These are phyloP conservation scores for Limonomyces culmigenus DNA, from an alignment of 1,284 basidiomycete species.

Conservation along the genomic window DNA sequence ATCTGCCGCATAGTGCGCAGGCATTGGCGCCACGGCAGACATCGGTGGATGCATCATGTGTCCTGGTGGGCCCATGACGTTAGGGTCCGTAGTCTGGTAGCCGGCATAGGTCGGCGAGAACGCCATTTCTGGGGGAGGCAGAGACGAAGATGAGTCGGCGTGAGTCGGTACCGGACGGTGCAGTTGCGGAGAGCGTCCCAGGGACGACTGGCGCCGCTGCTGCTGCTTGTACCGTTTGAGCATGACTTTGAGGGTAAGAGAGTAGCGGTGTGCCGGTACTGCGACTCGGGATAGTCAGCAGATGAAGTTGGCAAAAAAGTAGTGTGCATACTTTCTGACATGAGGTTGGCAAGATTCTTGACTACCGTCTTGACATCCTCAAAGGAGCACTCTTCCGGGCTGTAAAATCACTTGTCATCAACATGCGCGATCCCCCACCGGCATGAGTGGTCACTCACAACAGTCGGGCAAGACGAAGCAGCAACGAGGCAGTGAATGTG, in stretches of 20 bases:
- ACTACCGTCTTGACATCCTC: constrained; percentile 62
- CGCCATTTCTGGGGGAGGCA: not conserved
- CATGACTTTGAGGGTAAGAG: constrained; percentile 75
- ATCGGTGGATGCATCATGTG: constrained; percentile 14
- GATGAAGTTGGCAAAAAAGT: constrained; percentile 5
- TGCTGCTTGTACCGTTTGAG: constrained; percentile 63
- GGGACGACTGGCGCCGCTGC: constrained; percentile 40
- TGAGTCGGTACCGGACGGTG: not conserved
- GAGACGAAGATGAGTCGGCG: not conserved
- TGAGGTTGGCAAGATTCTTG: constrained; percentile 56
- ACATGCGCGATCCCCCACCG: not conserved
- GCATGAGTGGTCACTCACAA: constrained; percentile 37
- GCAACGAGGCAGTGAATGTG: constrained; percentile 80
- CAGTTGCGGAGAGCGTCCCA: not conserved
- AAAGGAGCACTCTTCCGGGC: constrained; percentile 72
- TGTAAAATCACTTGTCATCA: constrained; percentile 13
- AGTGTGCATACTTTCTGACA: constrained; percentile 48
- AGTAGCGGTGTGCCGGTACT: constrained; percentile 85
- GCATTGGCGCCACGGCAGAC: constrained; percentile 13
- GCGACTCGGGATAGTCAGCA: constrained; percentile 4
- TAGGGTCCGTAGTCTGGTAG: too few species aligned
- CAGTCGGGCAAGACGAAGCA: constrained; percentile 70
- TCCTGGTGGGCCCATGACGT: too few species aligned
- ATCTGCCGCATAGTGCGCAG: constrained; percentile 12
- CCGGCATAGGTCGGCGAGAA: too few species aligned